phyloP scores from a whole-genome alignment of 2,329 filamentous ascomycete genomes.

The Neofusicoccum cordaticola region DNA sequence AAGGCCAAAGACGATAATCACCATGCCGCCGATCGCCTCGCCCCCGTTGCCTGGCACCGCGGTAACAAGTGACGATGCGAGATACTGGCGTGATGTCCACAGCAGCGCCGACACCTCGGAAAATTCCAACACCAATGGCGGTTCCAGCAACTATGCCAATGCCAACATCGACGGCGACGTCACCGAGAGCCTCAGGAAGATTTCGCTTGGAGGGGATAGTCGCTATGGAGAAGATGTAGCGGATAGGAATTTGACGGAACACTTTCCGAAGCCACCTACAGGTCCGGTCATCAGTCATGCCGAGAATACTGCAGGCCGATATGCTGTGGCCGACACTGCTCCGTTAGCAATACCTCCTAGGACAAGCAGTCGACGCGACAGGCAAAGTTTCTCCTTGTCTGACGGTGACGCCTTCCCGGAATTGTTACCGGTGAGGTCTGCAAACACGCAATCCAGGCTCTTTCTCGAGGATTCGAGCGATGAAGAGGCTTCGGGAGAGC shows the following conservation, averaged over 20 bases:
- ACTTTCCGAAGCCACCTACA: conserved; percentile 2
- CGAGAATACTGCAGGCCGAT: conserved; percentile 55
- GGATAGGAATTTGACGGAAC: conserved; percentile 27
- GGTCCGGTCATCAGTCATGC: conserved; percentile 42
- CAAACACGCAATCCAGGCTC: not conserved
- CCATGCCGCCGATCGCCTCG: not conserved
- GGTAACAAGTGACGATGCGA: not conserved
- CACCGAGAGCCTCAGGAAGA: conserved; percentile 18
- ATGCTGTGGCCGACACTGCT: not conserved
- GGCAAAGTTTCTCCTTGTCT: not conserved
- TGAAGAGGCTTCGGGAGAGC: not conserved
- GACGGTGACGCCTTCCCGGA: not conserved
- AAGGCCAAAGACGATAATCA: not conserved
- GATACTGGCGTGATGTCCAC: not conserved
- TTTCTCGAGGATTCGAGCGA: conserved; percentile 2
- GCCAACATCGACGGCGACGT: not conserved
- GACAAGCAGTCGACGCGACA: not conserved
- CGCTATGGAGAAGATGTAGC: conserved; percentile 55
- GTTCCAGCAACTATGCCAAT: too few relatives aligned
- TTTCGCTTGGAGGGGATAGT: conserved; percentile 25
- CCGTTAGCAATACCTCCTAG: not conserved
- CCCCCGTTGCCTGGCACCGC: conserved; percentile 5
- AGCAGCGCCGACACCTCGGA: too few relatives aligned
- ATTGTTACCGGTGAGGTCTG: not conserved
- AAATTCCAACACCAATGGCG: too few relatives aligned